Percentiles rank a stretch among this genome's conserved stretches.
Conservation (phyloP, 1,139 yeast genomes). For the Chernovozyma sophiae-reginae region DNA sequence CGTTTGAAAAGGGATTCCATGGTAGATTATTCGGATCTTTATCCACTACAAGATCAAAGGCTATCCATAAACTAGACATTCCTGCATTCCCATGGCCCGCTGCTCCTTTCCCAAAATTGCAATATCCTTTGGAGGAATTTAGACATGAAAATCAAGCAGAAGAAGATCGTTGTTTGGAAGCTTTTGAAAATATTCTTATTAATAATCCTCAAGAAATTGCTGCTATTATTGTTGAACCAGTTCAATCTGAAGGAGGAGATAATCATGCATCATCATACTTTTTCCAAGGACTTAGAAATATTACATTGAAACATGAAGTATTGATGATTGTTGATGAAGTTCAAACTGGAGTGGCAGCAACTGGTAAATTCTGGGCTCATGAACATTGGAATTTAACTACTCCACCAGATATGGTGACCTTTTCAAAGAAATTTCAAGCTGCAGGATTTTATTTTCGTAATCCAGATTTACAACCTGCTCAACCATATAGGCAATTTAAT, state of each 20-base stretch:
- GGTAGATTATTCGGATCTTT: slow-evolving; percentile 73
- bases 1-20: slow-evolving; percentile 71
- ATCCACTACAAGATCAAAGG: slow-evolving; percentile 70
- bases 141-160: slow-evolving; percentile 51
- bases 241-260: slow-evolving; percentile 77
- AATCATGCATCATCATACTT: slow-evolving; percentile 59
- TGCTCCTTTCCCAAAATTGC: slow-evolving; percentile 65
- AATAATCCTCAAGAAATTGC: slow-evolving; percentile 50
- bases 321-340: slow-evolving; percentile 69
- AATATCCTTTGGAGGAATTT: slow-evolving; percentile 58
- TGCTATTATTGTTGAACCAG: slow-evolving; percentile 68
- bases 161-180: slow-evolving; percentile 57
- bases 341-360: slow-evolving; percentile 73
- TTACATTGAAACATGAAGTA: slow-evolving; percentile 55
- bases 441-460: slow-evolving; percentile 75
- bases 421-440: slow-evolving; percentile 74
- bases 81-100: slow-evolving; percentile 79
- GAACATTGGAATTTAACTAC: slow-evolving; percentile 63
- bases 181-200: slow-evolving; percentile 50
- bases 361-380: slow-evolving; percentile 72
- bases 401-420: slow-evolving; percentile 70
- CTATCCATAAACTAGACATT: slow-evolving; percentile 69
- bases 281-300: slow-evolving; percentile 62
- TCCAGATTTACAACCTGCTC: slow-evolving; percentile 56
- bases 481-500: slow-evolving; percentile 72